Base-by-base conservation (phyloP, 139 green algal species). In the Astrephomene gubernaculifera region DNA sequence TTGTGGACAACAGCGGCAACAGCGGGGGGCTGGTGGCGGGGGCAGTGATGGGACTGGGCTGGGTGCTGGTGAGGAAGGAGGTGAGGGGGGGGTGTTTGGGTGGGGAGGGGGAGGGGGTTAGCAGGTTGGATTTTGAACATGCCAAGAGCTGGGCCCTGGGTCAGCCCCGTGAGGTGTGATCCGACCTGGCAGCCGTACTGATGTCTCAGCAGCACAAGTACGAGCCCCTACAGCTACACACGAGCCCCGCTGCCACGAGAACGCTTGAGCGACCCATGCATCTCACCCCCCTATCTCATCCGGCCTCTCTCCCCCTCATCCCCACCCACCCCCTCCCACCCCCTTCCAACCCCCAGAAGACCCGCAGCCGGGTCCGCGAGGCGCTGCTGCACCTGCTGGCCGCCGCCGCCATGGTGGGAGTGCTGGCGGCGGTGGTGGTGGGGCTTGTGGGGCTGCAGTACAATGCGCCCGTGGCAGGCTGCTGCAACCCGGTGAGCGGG, bases 1-100 rank as follows among this genome's bases (percentile, higher is more conserved):
- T 89, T 43, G 84, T 89, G 52, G 84, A 89, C 74, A 89, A 89
- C 84, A 74, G 45, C 27, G 84, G 75, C 60, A 89, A 89, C 74
- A 81, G 52, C 1, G 75, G 67, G 7, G 75, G 75, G 2, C 81
- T 89, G 33, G 84, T 85, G 39, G 71, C 72, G 43, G 75, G 84
- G 0, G 67, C 27, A 5, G 35, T 80, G 52, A 17, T 72, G 22
- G 73, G 82, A 14, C 6, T 49, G 12, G 70, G 38, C 25, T 63
- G 63, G 29, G 31, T 87, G 49, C 45, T 74, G 39, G 38, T 84
- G 35, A 54, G 75, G 25, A 60, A 39, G 41, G 14, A 71, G 57
- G 75, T 82, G 38, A 24, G 73, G 22, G 17, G 57, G 6, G 57
- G n/a, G n/a, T n/a, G n/a, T n/a, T n/a, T n/a, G n/a, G n/a, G n/a